These are phyloP conservation scores for Ceratocystis alfenasii DNA, from an alignment of 2,329 filamentous ascomycete genomes.

Conservation along the genomic window DNA sequence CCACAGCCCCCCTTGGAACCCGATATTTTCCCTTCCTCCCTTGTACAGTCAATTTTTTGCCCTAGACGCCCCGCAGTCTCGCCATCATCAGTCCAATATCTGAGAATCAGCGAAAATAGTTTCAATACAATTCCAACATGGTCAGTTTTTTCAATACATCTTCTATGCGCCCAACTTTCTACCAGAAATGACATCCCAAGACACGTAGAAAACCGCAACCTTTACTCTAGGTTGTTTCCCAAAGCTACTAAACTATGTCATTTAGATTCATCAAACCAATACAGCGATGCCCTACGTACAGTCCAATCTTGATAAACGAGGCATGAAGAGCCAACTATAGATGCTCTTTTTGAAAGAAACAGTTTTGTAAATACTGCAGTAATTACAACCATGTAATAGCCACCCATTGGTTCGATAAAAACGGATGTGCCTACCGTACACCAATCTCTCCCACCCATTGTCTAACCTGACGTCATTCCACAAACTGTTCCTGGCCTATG, in stretches of 20 bases:
- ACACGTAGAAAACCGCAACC: too few relatives aligned
- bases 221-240: neutral
- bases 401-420: too few relatives aligned
- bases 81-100: neutral
- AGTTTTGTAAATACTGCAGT: too few relatives aligned
- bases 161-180: neutral
- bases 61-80: conserved; percentile 7
- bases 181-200: too few relatives aligned
- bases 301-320: too few relatives aligned
- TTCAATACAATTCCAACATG: neutral
- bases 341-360: too few relatives aligned
- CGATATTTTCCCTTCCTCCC: conserved; percentile 8
- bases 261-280: neutral
- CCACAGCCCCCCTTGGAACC: neutral
- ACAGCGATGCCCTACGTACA: neutral
- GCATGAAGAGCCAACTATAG: too few relatives aligned
- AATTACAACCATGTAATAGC: too few relatives aligned
- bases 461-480: neutral
- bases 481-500: neutral
- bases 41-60: conserved; percentile 10
- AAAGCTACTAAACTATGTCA: neutral
- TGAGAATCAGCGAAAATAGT: neutral
- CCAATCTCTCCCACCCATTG: neutral
- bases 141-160: neutral
- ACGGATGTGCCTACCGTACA: neutral